Evolutionary conservation across 495 filamentous ascomycete genomes (phyloP).

Genomic region (Aspergillus sclerotiicarbonarius): DNA sequence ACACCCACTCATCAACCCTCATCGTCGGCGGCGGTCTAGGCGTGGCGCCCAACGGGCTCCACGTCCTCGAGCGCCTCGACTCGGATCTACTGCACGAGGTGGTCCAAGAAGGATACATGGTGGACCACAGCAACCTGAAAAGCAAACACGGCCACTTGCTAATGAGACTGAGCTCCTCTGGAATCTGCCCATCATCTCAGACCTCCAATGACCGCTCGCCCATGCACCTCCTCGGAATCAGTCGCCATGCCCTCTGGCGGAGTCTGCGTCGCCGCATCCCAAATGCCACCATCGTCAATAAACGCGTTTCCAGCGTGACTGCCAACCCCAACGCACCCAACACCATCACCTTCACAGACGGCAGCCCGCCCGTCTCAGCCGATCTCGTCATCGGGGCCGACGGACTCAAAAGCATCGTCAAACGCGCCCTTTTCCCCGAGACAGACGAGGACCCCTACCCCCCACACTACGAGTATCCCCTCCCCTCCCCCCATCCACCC

Average conservation of each 20-base stretch:
- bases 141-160: constrained; percentile 37
- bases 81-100: constrained; percentile 34
- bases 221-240: constrained; percentile 32
- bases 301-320: constrained; percentile 25
- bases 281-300: constrained; percentile 29
- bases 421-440: constrained; percentile 44
- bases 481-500: neutral
- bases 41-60: constrained; percentile 50
- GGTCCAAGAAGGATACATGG: constrained; percentile 33
- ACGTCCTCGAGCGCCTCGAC: constrained; percentile 42
- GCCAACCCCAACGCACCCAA: constrained; percentile 20
- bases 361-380: constrained; percentile 32
- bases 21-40: constrained; percentile 51
- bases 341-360: constrained; percentile 31
- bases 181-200: neutral
- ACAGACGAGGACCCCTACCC: constrained; percentile 30
- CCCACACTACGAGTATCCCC: constrained; percentile 42
- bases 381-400: constrained; percentile 62
- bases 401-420: constrained; percentile 52
- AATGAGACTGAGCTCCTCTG: constrained; percentile 19
- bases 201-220: constrained; percentile 1
- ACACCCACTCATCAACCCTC: constrained; percentile 30
- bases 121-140: constrained; percentile 35
- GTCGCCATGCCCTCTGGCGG: constrained; percentile 38
- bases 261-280: constrained; percentile 31